These are phyloP conservation scores for Gastrolobium bilobum DNA, from an alignment of 306 rosid genomes.

Conservation along the genomic window DNA sequence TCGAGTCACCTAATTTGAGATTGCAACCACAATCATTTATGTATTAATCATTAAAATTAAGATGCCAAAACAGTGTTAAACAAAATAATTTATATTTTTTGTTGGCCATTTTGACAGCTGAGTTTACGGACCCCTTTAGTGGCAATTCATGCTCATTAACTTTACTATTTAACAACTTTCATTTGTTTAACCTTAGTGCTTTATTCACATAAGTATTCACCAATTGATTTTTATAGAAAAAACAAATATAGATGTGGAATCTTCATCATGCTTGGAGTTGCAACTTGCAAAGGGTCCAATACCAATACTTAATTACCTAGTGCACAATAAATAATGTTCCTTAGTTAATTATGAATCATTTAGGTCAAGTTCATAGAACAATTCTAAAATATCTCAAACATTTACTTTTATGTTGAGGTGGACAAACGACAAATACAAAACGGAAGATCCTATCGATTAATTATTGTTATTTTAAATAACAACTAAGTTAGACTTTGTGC, in stretches of 20 bases:
- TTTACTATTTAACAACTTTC: neutral
- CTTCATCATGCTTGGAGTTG: slow-evolving; percentile 33
- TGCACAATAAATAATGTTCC: slow-evolving; percentile 32
- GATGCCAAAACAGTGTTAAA: neutral
- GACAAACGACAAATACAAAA: slow-evolving; percentile 37
- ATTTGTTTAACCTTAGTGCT: neutral
- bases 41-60: neutral
- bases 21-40: neutral
- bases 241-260: slow-evolving; percentile 22
- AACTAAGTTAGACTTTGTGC: slow-evolving; percentile 41
- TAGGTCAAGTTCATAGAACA: slow-evolving; percentile 42
- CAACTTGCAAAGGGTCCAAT: slow-evolving; percentile 46
- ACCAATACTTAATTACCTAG: neutral
- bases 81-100: neutral
- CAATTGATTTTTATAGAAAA: neutral
- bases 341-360: slow-evolving; percentile 37
- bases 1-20: too few species aligned
- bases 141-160: neutral
- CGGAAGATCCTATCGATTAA: neutral
- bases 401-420: slow-evolving; percentile 38
- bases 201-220: neutral
- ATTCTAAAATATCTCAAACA: neutral
- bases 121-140: neutral
- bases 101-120: slow-evolving; percentile 1
- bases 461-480: slow-evolving; percentile 3